These are phyloP conservation scores for Alternaria alternata DNA, from an alignment of 2,329 filamentous ascomycete genomes.

Conservation along the genomic window DNA sequence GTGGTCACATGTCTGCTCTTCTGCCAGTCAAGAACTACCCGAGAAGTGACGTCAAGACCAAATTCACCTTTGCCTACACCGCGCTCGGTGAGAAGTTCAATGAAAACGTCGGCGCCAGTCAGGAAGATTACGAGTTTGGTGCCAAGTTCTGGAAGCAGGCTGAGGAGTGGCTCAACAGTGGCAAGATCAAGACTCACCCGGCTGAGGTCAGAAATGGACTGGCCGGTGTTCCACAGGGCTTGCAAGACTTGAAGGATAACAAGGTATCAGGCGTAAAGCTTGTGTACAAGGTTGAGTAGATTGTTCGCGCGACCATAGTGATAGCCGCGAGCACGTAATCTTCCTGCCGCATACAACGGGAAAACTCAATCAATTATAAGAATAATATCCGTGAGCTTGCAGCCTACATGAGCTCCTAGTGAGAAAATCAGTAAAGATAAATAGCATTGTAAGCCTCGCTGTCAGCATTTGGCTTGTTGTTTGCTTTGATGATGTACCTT, in stretches of 20 bases:
- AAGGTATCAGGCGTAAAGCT: slow-evolving; percentile 49
- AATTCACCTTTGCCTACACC: slow-evolving; percentile 55
- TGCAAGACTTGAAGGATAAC: slow-evolving; percentile 43
- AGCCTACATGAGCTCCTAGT: too few relatives aligned
- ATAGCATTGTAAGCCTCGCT: accelerated
- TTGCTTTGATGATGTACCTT: too few relatives aligned
- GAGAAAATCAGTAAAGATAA: neutral
- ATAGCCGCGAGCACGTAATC: too few relatives aligned
- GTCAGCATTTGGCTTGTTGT: too few relatives aligned
- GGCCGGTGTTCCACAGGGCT: slow-evolving; percentile 40
- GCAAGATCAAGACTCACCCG: slow-evolving; percentile 46
- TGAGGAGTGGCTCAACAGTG: slow-evolving; percentile 35
- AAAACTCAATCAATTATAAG: too few relatives aligned
- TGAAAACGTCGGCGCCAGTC: slow-evolving; percentile 39
- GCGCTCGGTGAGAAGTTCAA: slow-evolving; percentile 51
- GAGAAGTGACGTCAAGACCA: slow-evolving; percentile 55
- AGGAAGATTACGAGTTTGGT: slow-evolving; percentile 41
- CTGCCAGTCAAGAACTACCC: slow-evolving; percentile 45
- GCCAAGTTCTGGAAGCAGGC: slow-evolving; percentile 35
- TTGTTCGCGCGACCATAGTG: neutral
- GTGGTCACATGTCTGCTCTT: slow-evolving; percentile 30
- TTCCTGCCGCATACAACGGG: too few relatives aligned
- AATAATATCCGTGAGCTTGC: too few relatives aligned
- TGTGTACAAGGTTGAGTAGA: slow-evolving; percentile 35
- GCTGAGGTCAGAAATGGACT: slow-evolving; percentile 39